These are phyloP conservation scores for Inonotus obliquus DNA, from an alignment of 1,284 basidiomycete genomes.

Conservation along the genomic window DNA sequence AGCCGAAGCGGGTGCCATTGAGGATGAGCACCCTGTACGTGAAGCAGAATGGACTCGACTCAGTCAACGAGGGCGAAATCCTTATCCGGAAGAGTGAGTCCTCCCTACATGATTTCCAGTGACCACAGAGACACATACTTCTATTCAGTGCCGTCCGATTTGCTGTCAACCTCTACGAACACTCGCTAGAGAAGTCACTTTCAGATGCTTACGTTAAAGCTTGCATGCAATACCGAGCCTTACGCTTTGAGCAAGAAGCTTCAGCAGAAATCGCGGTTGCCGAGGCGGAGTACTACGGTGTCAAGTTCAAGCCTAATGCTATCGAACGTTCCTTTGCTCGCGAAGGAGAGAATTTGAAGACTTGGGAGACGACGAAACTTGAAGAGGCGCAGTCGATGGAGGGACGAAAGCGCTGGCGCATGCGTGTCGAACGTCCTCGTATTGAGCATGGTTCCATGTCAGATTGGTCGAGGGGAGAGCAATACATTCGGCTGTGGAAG, in stretches of 20 bases:
- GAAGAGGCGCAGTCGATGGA: slow-evolving; percentile 54
- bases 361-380: slow-evolving; percentile 51
- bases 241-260: slow-evolving; percentile 83
- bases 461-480: slow-evolving; percentile 63
- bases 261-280: slow-evolving; percentile 70
- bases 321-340: slow-evolving; percentile 56
- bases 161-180: slow-evolving; percentile 70
- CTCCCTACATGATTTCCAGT: not conserved
- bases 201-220: slow-evolving; percentile 79
- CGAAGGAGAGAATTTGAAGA: slow-evolving; percentile 58
- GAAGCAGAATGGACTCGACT: slow-evolving; percentile 72
- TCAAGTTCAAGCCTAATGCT: slow-evolving; percentile 59
- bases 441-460: slow-evolving; percentile 27
- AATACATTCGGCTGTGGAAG: slow-evolving; percentile 68
- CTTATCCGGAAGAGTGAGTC: slow-evolving; percentile 86
- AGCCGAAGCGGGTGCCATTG: slow-evolving; percentile 63
- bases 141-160: slow-evolving; percentile 72
- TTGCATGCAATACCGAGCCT: slow-evolving; percentile 80
- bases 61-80: slow-evolving; percentile 78
- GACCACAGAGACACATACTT: slow-evolving; percentile 19
- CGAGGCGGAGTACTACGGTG: slow-evolving; percentile 80
- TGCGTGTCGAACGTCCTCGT: slow-evolving; percentile 49
- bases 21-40: slow-evolving; percentile 49
- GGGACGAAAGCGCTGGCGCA: slow-evolving; percentile 72
- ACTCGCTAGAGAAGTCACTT: slow-evolving; percentile 56